Evolutionary conservation across 805 yeast species (phyloP), one percentile per base, ranked within the genome.

Genomic region (Candida alai): DNA sequence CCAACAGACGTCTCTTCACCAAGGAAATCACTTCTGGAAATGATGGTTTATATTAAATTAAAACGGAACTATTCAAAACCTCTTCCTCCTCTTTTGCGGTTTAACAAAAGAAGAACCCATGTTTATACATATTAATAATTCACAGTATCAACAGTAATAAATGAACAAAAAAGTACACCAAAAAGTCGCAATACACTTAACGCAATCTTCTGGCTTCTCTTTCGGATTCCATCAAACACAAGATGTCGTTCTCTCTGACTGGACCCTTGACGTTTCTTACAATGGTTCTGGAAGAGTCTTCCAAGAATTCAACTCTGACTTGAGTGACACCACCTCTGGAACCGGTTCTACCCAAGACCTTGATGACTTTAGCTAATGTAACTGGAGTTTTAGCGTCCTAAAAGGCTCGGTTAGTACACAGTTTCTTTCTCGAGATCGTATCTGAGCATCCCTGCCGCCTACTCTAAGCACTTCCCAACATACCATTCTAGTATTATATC

Each of bases 301-400:
- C 71, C 48, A 66, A 56, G 60, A 66, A 65, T 58, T 66, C 69
- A 45, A 66, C 72, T 61, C 72, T 62, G 52, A 66, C 72, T 56
- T 66, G 72, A 56, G 72, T 66, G 52, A 66, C 72, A 64, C 96
- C 96, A 84, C 97, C 97, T 78, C 97, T 90, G 71, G 98, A 90
- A 71, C 98, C 98, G 83, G 98, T 90, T 78, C 98, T 90, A 73
- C 97, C 97, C 74, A 90, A 81, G 72, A 90, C 97, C 80, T 90
- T 93, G 76, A 87, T 87, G 68, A 90, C 98, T 81, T 90, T 90
- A 70, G 97, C 98, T 74, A 90, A 86, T 78, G 96, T 93, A 65
- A 90, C 97, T 69, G 96, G 96, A 73, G 86, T 80, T 74, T 80
- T 76, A 37, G 42, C 31, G 36, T 39, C 42, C 42, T 28, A 9